phyloP scores from a whole-genome alignment of 1,139 yeast genomes.

The Geotrichum reessii region DNA sequence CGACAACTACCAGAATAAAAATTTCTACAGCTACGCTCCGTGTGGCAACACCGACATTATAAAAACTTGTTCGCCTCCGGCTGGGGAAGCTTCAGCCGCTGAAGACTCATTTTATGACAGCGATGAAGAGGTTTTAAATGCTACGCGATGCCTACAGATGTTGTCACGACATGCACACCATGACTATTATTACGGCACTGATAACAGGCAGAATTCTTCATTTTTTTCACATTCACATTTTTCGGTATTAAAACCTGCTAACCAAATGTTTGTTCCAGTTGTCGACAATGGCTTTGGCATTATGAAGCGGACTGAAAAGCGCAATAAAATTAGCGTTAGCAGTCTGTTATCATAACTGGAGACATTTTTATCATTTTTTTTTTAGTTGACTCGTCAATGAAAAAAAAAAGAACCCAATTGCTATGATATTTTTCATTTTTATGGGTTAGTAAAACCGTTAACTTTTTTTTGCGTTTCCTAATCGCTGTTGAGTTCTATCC shows the following conservation, averaged over 20 bases:
- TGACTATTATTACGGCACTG: not conserved
- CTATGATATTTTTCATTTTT: too few species aligned
- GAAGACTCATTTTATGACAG: not conserved
- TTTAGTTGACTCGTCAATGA: not conserved
- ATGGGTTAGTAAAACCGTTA: too few species aligned
- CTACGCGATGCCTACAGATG: conserved; percentile 7
- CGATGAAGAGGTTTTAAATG: conserved; percentile 5
- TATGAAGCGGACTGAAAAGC: not conserved
- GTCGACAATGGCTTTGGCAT: not conserved
- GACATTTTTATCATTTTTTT: not conserved
- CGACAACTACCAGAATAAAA: not conserved
- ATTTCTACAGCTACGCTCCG: not conserved
- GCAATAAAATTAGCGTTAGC: not conserved
- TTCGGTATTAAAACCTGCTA: not conserved
- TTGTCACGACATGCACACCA: conserved; percentile 3
- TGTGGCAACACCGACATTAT: not conserved
- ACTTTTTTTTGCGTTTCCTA: too few species aligned
- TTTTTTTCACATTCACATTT: not conserved
- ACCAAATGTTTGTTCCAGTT: not conserved
- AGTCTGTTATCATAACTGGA: not conserved
- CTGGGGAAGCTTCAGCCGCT: not conserved
- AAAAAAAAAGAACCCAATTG: too few species aligned
- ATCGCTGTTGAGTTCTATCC: too few species aligned
- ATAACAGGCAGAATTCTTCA: not conserved
- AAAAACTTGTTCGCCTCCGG: not conserved